Conservation (phyloP, 345 rosid species). For the Chamaenerion angustifolium region DNA sequence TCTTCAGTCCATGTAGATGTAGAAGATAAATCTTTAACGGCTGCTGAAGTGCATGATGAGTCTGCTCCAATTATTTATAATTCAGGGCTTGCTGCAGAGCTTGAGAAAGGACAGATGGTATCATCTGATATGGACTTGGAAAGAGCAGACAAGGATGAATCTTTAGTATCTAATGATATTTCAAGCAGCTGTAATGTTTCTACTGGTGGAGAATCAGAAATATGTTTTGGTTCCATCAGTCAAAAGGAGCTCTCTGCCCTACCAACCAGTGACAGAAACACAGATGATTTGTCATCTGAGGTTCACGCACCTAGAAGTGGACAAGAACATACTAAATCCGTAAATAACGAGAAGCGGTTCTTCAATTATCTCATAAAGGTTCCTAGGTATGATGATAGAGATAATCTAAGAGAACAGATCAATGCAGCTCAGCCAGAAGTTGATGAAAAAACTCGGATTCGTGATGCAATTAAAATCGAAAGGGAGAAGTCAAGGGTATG, state of each 20-base stretch:
- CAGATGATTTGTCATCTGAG: slow-evolving; percentile 5
- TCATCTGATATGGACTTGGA: slow-evolving; percentile 7
- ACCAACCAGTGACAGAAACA: slow-evolving; percentile 2
- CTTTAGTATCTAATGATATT: slow-evolving; percentile 10
- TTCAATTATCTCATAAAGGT: slow-evolving; percentile 41
- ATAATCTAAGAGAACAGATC: slow-evolving; percentile 36
- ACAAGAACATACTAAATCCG: slow-evolving; percentile 3
- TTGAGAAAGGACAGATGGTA: slow-evolving; percentile 4
- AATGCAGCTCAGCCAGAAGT: slow-evolving; percentile 35
- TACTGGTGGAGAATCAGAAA: slow-evolving; percentile 7
- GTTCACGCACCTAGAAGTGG: slow-evolving; percentile 1
- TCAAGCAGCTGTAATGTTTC: slow-evolving; percentile 8
- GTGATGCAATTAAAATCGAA: slow-evolving; percentile 49
- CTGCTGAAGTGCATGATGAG: slow-evolving; percentile 6
- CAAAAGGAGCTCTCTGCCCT: slow-evolving; percentile 10
- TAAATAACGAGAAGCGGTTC: slow-evolving; percentile 29
- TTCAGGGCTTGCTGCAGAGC: slow-evolving; percentile 5
- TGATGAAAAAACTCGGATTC: slow-evolving; percentile 44
- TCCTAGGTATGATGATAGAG: slow-evolving; percentile 49
- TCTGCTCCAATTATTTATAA: slow-evolving; percentile 4
- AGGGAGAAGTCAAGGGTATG: slow-evolving; percentile 33
- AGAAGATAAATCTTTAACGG: slow-evolving; percentile 6
- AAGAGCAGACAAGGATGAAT: slow-evolving; percentile 11
- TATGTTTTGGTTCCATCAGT: slow-evolving; percentile 6
- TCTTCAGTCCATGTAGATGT: slow-evolving; percentile 8